phyloP scores from a whole-genome alignment of 768 basidiomycete species.

The Terana coerulea region DNA sequence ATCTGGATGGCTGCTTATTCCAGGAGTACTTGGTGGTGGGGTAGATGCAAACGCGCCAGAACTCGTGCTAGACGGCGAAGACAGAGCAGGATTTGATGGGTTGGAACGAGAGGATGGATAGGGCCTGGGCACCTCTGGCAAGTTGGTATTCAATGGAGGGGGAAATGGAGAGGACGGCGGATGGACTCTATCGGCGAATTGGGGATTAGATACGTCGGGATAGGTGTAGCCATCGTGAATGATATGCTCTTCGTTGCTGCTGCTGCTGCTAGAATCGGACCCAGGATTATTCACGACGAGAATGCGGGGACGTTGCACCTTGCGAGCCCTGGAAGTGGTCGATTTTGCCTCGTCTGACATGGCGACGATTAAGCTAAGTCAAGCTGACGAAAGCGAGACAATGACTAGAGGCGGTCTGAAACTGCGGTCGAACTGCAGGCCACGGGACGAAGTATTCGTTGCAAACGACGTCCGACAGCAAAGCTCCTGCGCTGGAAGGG shows the following conservation, averaged over 20 bases:
- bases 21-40: conserved; percentile 69
- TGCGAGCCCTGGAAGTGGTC: conserved; percentile 30
- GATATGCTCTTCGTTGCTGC: conserved; percentile 28
- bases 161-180: conserved; percentile 24
- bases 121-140: conserved; percentile 5
- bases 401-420: neutral
- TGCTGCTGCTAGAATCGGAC: conserved; percentile 42
- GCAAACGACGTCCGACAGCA: too few species aligned
- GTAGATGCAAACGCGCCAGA: conserved; percentile 64
- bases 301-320: conserved; percentile 29
- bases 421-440: neutral
- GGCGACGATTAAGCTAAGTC: conserved; percentile 7
- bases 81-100: conserved; percentile 57
- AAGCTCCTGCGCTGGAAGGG: neutral
- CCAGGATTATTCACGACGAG: conserved; percentile 63
- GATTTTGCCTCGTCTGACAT: conserved; percentile 65
- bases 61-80: conserved; percentile 66
- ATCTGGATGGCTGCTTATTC: conserved; percentile 41
- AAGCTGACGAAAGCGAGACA: conserved; percentile 10
- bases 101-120: conserved; percentile 38
- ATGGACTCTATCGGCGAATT: conserved; percentile 23
- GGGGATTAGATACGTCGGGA: conserved; percentile 24
- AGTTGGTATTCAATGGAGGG: conserved; percentile 30
- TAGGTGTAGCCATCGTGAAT: neutral
- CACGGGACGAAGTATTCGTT: too few species aligned